Evolutionary conservation across 805 yeast genomes (phyloP).

Genomic region (Schwanniomyces sp.): DNA sequence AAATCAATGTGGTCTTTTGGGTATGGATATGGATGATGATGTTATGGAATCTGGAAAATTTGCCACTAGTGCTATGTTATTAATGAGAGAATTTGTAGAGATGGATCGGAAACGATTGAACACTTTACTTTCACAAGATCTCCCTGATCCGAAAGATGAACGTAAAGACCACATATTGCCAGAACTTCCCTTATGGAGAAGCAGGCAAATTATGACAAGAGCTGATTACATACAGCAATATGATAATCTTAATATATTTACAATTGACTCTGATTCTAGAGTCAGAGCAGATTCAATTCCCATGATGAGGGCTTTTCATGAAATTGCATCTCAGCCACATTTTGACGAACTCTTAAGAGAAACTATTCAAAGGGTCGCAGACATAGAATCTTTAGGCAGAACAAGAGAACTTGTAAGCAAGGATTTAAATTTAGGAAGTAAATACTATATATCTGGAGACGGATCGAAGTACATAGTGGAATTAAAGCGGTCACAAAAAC

Average conservation of each 20-base stretch:
- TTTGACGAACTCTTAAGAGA: slow-evolving; percentile 66
- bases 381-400: slow-evolving; percentile 74
- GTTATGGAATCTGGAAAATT: slow-evolving; percentile 84
- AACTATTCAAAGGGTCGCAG: slow-evolving; percentile 66
- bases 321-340: slow-evolving; percentile 68
- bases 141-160: slow-evolving; percentile 22
- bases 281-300: slow-evolving; percentile 84
- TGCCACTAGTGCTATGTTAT: slow-evolving; percentile 68
- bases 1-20: slow-evolving; percentile 78
- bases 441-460: slow-evolving; percentile 29
- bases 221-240: slow-evolving; percentile 75
- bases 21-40: slow-evolving; percentile 82
- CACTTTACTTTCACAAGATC: slow-evolving; percentile 32
- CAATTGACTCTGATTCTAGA: slow-evolving; percentile 69
- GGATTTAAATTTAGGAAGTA: slow-evolving; percentile 58
- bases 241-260: slow-evolving; percentile 76
- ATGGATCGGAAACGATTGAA: slow-evolving; percentile 49
- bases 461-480: slow-evolving; percentile 8
- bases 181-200: slow-evolving; percentile 77
- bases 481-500: slow-evolving; percentile 15
- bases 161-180: slow-evolving; percentile 57
- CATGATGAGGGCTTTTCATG: slow-evolving; percentile 88
- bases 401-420: slow-evolving; percentile 75
- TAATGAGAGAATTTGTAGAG: slow-evolving; percentile 70
- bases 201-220: slow-evolving; percentile 82